Evolutionary conservation across 495 filamentous ascomycete species (phyloP).

Genomic region (Platismatia glauca): DNA sequence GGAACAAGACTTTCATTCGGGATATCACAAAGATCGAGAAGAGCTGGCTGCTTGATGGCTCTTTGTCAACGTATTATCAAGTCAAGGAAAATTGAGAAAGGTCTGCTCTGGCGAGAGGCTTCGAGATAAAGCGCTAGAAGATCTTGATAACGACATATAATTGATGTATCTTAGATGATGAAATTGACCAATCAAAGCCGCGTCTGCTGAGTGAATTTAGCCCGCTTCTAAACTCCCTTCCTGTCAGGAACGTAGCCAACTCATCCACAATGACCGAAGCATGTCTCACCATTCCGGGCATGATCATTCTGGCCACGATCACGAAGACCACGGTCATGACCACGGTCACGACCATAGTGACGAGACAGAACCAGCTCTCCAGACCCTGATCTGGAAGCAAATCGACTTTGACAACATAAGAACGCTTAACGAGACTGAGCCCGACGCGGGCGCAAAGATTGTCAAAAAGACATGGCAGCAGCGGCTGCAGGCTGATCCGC

Average conservation of each 20-base stretch:
- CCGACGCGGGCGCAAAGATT: constrained; percentile 61
- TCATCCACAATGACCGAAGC: constrained; percentile 13
- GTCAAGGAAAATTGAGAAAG: constrained; percentile 25
- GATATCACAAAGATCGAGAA: constrained; percentile 90
- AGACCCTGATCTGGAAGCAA: constrained; percentile 79
- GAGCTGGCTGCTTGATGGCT: constrained; percentile 83
- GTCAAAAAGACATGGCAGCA: constrained; percentile 88
- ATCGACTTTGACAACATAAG: constrained; percentile 79
- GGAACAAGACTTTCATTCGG: constrained; percentile 80
- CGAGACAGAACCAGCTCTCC: constrained; percentile 81
- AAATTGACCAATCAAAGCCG: not conserved
- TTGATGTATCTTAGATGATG: not conserved
- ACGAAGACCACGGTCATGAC: constrained; percentile 30
- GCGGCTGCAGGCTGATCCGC: constrained; percentile 57
- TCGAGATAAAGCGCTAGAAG: not conserved
- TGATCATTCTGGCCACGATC: constrained; percentile 27
- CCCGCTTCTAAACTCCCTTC: not conserved
- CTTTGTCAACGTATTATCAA: constrained; percentile 66
- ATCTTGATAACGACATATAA: not conserved
- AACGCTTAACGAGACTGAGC: constrained; percentile 71
- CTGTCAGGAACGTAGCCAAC: not conserved
- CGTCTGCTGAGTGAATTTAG: not conserved
- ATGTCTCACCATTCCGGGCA: constrained; percentile 33
- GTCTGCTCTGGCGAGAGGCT: not conserved
- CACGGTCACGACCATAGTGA: constrained; percentile 70